Evolutionary conservation across 106 monocot genomes (phyloP), one percentile per base, ranked within the genome.

Genomic region (Dioscorea alata): DNA sequence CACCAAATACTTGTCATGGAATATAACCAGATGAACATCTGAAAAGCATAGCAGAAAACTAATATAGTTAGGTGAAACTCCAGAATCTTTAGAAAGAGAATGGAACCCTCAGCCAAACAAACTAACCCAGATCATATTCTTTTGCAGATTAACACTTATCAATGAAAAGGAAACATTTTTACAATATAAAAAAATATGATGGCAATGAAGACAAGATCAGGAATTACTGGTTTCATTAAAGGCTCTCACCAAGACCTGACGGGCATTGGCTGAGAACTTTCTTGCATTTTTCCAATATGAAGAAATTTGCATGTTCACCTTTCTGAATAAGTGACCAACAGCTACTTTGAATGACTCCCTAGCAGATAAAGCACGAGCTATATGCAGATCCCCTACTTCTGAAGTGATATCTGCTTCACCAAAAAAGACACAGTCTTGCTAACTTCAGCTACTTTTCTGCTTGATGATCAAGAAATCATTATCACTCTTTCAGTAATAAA

Each of bases 401-500:
- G 72, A 59, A 66, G 56, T 76, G 48, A n/a, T 59, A 61, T 79
- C 75, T 60, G 57, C 53, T 42, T 76, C 77, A 50, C 81, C 70
- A 51, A 67, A 12, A 25, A 42, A 60, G 72, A 33, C 23, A 28
- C 81, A 23, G 17, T 65, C 13, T 34, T 59, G 53, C 28, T 50
- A 74, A 16, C 69, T 53, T 77, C 68, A 74, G 51, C 72, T 50
- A 57, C 78, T 77, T 71, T 72, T 81, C 88, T 34, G 77, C 59
- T 67, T 84, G 88, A 78, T 71, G 80, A 48, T 88, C 84, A 79
- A 74, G 50, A 80, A 60, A 28, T 91, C 83, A 74, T 86, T 88
- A 20, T 96, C 95, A 76, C 69, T 76, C 68, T 79, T 92, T 89
- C 86, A 89, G 75, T 87, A 82, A 48, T 80, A 89, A 77, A 79